Conservation (phyloP, 129 eudicot species). For the Lactuca saligna region DNA sequence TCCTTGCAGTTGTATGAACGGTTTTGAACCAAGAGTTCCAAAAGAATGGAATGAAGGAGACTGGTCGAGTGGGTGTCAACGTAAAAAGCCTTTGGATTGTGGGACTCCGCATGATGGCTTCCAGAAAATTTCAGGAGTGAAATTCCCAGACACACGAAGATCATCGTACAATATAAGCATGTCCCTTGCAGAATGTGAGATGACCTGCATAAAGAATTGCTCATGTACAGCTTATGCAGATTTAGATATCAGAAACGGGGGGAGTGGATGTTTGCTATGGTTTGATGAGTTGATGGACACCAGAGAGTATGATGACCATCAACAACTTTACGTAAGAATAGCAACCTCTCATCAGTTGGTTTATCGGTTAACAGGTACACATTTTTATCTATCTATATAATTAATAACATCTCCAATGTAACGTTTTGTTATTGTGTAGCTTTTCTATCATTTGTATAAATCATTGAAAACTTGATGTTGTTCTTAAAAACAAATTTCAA, state of each 20-base stretch:
- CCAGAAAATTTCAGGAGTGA: neutral
- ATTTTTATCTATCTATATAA: conserved; percentile 1
- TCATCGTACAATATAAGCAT: conserved; percentile 21
- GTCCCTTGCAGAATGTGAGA: conserved; percentile 25
- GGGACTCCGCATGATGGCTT: conserved; percentile 15
- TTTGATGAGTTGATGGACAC: conserved; percentile 17
- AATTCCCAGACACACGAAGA: conserved; percentile 24
- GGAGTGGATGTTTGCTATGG: conserved; percentile 44
- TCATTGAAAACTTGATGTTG: no score
- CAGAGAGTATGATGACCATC: conserved; percentile 14
- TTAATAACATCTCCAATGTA: neutral
- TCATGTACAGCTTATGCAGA: conserved; percentile 4
- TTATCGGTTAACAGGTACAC: conserved; percentile 17
- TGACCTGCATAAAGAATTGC: conserved; percentile 18
- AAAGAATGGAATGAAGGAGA: conserved; percentile 23
- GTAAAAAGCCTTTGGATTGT: conserved; percentile 17
- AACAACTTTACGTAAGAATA: conserved; percentile 26
- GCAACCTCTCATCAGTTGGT: conserved; percentile 6
- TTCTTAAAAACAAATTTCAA: no score
- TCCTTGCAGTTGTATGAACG: conserved; percentile 27
- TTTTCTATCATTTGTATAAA: no score
- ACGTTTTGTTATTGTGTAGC: no score
- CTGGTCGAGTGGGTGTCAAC: conserved; percentile 36
- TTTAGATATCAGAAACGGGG: conserved; percentile 18
- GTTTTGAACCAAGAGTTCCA: conserved; percentile 21